phyloP scores from a whole-genome alignment of 768 basidiomycete genomes.

The Strobilomyces confusus region DNA sequence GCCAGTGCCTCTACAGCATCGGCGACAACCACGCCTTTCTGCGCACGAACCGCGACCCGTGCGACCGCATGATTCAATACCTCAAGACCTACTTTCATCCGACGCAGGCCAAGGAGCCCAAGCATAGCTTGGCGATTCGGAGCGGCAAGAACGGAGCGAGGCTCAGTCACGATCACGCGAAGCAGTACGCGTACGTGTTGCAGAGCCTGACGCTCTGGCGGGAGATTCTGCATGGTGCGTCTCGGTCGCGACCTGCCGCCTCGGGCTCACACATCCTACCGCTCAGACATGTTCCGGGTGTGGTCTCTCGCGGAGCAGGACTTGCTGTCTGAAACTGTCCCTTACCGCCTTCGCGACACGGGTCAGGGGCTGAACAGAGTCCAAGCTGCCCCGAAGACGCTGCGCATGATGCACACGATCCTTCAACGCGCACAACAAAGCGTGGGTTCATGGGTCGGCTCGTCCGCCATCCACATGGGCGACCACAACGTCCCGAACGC shows the following conservation, averaged over 20 bases:
- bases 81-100: slow-evolving; percentile 77
- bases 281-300: slow-evolving; percentile 79
- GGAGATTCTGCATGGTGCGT: slow-evolving; percentile 76
- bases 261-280: slow-evolving; percentile 4
- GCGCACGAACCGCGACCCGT: slow-evolving; percentile 82
- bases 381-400: slow-evolving; percentile 81
- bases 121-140: slow-evolving; percentile 71
- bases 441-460: slow-evolving; percentile 82
- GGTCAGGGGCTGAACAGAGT: slow-evolving; percentile 91
- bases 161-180: slow-evolving; percentile 78
- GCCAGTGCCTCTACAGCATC: slow-evolving; percentile 82
- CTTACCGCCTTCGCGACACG: slow-evolving; percentile 82
- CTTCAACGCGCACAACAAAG: slow-evolving; percentile 78
- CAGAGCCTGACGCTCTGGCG: slow-evolving; percentile 87
- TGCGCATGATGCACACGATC: slow-evolving; percentile 87
- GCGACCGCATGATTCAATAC: slow-evolving; percentile 77
- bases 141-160: slow-evolving; percentile 79
- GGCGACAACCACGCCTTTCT: slow-evolving; percentile 90
- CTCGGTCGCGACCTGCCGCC: neutral
- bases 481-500: slow-evolving; percentile 64
- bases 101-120: slow-evolving; percentile 58
- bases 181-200: slow-evolving; percentile 81
- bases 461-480: slow-evolving; percentile 86
- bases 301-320: slow-evolving; percentile 83
- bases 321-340: slow-evolving; percentile 65